phyloP scores from a whole-genome alignment of 805 yeast species.

The Suhomyces vadensis region DNA sequence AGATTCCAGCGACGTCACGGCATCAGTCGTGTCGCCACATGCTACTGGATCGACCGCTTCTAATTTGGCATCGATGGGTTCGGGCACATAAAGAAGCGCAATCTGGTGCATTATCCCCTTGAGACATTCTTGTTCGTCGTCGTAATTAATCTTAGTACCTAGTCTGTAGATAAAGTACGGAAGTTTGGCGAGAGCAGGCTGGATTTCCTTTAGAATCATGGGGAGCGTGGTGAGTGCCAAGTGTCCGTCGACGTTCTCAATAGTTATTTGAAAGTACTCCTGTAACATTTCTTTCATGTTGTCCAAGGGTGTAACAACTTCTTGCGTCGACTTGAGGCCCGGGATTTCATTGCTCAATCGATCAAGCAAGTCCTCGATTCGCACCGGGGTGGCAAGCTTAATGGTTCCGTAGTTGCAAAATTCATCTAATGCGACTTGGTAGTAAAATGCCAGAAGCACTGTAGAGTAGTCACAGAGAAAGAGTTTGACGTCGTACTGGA shows the following conservation, averaged over 20 bases:
- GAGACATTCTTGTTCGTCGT: conserved; percentile 67
- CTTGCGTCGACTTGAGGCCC: conserved; percentile 18
- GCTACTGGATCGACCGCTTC: too few relatives aligned
- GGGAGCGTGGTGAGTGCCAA: conserved; percentile 58
- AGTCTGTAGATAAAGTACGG: conserved; percentile 66
- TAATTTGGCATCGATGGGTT: conserved; percentile 35
- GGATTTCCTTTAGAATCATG: conserved; percentile 60
- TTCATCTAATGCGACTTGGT: conserved; percentile 75
- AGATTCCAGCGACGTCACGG: too few relatives aligned
- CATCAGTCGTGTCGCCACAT: neutral
- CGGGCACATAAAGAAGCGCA: conserved; percentile 74
- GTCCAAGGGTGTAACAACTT: conserved; percentile 20
- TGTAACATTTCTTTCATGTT: conserved; percentile 72
- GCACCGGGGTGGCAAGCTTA: conserved; percentile 23
- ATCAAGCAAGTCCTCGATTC: conserved; percentile 35
- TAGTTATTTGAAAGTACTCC: conserved; percentile 60
- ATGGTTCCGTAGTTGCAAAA: conserved; percentile 76
- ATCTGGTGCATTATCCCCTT: conserved; percentile 64
- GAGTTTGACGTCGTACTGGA: conserved; percentile 79
- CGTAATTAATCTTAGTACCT: conserved; percentile 62
- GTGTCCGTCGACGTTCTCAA: conserved; percentile 33
- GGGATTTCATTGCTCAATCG: conserved; percentile 30
- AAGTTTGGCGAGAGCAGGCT: conserved; percentile 63
- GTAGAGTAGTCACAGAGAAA: conserved; percentile 80
- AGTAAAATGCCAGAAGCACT: conserved; percentile 66